Evolutionary conservation across 2,329 filamentous ascomycete genomes (phyloP).

Genomic region (Penicillium sp.): DNA sequence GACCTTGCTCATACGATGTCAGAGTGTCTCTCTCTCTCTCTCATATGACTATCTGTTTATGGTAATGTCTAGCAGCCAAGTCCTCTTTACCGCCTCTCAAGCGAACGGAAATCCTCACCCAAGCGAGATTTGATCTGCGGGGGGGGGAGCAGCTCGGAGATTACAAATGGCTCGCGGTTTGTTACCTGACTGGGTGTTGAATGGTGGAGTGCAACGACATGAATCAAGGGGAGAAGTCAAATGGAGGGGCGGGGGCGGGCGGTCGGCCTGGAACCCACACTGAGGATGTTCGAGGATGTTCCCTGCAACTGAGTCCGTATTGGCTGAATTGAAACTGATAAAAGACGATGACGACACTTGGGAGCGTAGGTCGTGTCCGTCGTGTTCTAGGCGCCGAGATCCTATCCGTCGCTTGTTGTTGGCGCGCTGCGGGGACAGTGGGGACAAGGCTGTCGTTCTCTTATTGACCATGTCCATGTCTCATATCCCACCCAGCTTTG

Average conservation of each 20-base stretch:
- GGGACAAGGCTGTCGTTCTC: slow-evolving; percentile 8
- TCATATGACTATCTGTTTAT: background rate
- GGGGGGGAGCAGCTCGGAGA: slow-evolving; percentile 3
- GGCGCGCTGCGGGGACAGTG: slow-evolving; percentile 24
- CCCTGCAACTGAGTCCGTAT: slow-evolving; percentile 10
- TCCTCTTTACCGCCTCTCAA: background rate
- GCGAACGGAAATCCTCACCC: background rate
- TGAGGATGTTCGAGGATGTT: slow-evolving; percentile 16
- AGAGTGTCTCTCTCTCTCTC: background rate
- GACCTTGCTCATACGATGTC: background rate
- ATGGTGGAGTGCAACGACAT: background rate
- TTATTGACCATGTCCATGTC: background rate
- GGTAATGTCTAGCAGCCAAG: background rate
- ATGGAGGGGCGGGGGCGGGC: background rate
- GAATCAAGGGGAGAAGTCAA: background rate
- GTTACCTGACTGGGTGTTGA: slow-evolving; percentile 2
- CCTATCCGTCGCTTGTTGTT: slow-evolving; percentile 22
- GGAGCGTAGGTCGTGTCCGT: background rate
- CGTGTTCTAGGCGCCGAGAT: slow-evolving; percentile 17
- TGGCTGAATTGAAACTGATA: background rate
- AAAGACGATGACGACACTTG: slow-evolving; percentile 11
- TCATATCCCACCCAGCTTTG: background rate
- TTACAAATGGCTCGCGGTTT: background rate
- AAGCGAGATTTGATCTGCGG: slow-evolving; percentile 11
- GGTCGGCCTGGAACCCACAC: background rate